phyloP scores from a whole-genome alignment of 768 basidiomycete species.

The Termitomyces sp. region DNA sequence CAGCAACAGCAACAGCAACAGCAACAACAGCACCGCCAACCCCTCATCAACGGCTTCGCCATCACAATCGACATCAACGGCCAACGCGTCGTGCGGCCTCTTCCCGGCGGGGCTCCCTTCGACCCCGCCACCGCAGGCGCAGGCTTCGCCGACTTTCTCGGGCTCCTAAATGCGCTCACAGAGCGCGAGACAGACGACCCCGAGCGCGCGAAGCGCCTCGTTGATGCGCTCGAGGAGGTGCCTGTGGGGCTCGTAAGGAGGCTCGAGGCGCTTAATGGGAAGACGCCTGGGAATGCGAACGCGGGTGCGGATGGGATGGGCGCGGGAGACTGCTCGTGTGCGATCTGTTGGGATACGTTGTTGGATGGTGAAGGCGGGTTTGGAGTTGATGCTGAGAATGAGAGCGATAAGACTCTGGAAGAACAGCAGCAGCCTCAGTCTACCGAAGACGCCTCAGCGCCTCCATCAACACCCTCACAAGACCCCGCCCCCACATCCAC shows the following conservation, averaged over 20 bases:
- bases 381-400: slow-evolving; percentile 18
- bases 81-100: slow-evolving; percentile 14
- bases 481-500: neutral
- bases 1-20: neutral
- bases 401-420: slow-evolving; percentile 4
- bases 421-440: neutral
- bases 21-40: slow-evolving; percentile 1
- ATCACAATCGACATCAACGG: slow-evolving; percentile 21
- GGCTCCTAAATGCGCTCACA: slow-evolving; percentile 23
- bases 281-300: slow-evolving; percentile 27
- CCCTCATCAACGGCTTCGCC: slow-evolving; percentile 20
- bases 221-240: slow-evolving; percentile 65
- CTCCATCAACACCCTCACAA: neutral
- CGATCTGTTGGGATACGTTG: slow-evolving; percentile 75
- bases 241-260: slow-evolving; percentile 65
- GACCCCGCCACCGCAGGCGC: neutral
- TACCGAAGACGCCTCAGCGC: neutral
- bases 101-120: slow-evolving; percentile 10
- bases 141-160: slow-evolving; percentile 19
- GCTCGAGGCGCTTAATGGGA: slow-evolving; percentile 51
- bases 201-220: slow-evolving; percentile 60
- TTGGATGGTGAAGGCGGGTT: slow-evolving; percentile 45
- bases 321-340: slow-evolving; percentile 51
- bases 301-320: slow-evolving; percentile 26
- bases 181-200: slow-evolving; percentile 55